phyloP scores from a whole-genome alignment of 2,329 filamentous ascomycete species.

The Aspergillus tamarii region DNA sequence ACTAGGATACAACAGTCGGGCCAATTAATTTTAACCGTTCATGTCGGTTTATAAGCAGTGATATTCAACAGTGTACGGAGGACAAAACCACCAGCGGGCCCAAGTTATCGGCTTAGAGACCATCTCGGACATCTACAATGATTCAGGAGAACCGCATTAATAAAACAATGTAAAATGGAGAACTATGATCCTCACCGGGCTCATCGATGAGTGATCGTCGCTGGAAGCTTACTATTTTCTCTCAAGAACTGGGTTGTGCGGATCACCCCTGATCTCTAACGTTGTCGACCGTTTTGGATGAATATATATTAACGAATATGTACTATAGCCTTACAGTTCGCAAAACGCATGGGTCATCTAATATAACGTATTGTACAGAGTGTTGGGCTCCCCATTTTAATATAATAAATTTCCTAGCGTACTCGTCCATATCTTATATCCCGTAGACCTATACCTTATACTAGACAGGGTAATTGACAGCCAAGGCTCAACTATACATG shows the following conservation, averaged over 20 bases:
- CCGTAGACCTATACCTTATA: constrained; percentile 1
- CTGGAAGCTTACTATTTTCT: constrained; percentile 14
- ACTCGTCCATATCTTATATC: not conserved
- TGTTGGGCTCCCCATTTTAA: not conserved
- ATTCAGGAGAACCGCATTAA: not conserved
- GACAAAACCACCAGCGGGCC: not conserved
- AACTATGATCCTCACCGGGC: not conserved
- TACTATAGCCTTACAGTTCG: not conserved
- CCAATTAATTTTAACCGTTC: not conserved
- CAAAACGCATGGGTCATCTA: constrained; percentile 1
- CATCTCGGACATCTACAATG: not conserved
- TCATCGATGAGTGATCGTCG: constrained; percentile 1
- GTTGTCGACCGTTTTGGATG: constrained; percentile 4
- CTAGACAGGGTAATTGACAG: not conserved
- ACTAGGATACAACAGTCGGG: not conserved
- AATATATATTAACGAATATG: not conserved
- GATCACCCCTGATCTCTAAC: constrained; percentile 13
- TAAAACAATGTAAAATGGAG: not conserved
- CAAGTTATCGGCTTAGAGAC: not conserved
- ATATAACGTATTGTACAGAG: not conserved
- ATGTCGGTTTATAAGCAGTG: not conserved
- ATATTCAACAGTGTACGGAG: not conserved
- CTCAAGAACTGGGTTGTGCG: constrained; percentile 13
- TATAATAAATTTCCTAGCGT: constrained; percentile 4
- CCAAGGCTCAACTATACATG: not conserved